phyloP scores from a whole-genome alignment of 2,329 filamentous ascomycete genomes.

The Aspergillus quadrilineatus region DNA sequence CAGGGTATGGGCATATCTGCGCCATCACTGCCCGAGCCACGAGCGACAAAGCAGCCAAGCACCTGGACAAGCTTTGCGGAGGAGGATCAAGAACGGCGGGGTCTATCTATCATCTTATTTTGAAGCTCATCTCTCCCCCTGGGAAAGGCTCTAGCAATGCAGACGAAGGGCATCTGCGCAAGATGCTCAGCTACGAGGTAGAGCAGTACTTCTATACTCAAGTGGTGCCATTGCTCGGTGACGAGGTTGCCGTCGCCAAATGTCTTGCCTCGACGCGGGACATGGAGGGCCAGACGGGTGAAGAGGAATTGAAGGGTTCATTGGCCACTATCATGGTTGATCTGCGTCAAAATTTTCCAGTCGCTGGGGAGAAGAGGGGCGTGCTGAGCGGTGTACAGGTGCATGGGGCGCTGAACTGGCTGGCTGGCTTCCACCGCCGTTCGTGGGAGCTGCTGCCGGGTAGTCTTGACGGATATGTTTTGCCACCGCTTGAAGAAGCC shows the following conservation, averaged over 20 bases:
- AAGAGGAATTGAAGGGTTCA: slow-evolving; percentile 30
- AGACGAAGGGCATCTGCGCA: slow-evolving; percentile 64
- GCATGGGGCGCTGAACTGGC: slow-evolving; percentile 59
- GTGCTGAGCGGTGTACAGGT: slow-evolving; percentile 52
- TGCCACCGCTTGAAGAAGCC: slow-evolving; percentile 58
- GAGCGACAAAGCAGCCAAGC: slow-evolving; percentile 23
- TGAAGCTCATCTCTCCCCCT: slow-evolving; percentile 63
- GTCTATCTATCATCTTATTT: slow-evolving; percentile 43
- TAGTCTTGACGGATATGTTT: slow-evolving; percentile 28
- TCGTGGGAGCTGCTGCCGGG: slow-evolving; percentile 45
- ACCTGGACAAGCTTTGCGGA: slow-evolving; percentile 24
- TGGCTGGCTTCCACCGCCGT: slow-evolving; percentile 59
- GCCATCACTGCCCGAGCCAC: slow-evolving; percentile 48
- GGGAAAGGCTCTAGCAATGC: slow-evolving; percentile 18
- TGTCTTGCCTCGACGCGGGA: slow-evolving; percentile 49
- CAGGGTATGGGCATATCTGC: slow-evolving; percentile 56
- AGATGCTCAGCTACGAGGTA: slow-evolving; percentile 66
- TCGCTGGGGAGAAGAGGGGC: slow-evolving; percentile 46
- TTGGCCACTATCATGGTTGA: slow-evolving; percentile 61
- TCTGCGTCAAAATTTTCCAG: slow-evolving; percentile 53
- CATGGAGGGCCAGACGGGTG: slow-evolving; percentile 24
- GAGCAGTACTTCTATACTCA: slow-evolving; percentile 65
- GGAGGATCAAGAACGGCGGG: slow-evolving; percentile 17
- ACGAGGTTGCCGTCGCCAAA: slow-evolving; percentile 50
- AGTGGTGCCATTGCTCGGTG: slow-evolving; percentile 52